Conservation (phyloP, 768 basidiomycete genomes). For the Harrya chromipes region DNA sequence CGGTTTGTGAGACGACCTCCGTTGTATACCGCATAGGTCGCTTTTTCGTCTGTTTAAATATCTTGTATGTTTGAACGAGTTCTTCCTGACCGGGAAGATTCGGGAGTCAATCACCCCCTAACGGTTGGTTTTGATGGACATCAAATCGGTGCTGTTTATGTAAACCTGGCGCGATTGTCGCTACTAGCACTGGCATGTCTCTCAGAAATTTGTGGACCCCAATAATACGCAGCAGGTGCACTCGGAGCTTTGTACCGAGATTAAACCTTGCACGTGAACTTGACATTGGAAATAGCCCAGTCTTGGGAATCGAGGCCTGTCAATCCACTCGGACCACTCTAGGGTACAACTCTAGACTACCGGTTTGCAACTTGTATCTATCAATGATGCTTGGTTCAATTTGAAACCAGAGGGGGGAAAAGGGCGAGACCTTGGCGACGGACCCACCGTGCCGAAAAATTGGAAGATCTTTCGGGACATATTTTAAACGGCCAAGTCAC, state of each 20-base stretch:
- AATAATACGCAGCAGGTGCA: not conserved
- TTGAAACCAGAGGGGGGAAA: not conserved
- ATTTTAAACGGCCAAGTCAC: not conserved
- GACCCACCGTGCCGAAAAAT: not conserved
- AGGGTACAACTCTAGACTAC: too few species aligned
- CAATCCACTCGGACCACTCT: not conserved
- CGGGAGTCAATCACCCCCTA: not conserved
- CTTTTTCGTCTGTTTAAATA: too few species aligned
- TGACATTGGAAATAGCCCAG: conserved; percentile 17
- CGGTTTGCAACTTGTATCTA: too few species aligned
- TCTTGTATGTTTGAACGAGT: too few species aligned
- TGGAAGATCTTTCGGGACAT: not conserved
- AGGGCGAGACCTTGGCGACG: not conserved
- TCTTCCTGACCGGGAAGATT: not conserved
- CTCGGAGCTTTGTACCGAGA: conserved; percentile 1
- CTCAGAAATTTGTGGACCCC: not conserved
- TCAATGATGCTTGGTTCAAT: not conserved
- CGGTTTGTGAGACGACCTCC: too few species aligned
- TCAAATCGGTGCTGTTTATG: too few species aligned
- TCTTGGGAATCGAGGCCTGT: conserved; percentile 10
- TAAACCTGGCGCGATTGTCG: too few species aligned
- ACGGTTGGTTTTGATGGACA: not conserved
- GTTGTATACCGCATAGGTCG: too few species aligned
- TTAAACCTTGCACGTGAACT: conserved; percentile 13
- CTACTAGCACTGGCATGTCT: too few species aligned